Evolutionary conservation across 306 rosid species (phyloP), one percentile per base, ranked within the genome.

Genomic region (Quercus engelmannii): DNA sequence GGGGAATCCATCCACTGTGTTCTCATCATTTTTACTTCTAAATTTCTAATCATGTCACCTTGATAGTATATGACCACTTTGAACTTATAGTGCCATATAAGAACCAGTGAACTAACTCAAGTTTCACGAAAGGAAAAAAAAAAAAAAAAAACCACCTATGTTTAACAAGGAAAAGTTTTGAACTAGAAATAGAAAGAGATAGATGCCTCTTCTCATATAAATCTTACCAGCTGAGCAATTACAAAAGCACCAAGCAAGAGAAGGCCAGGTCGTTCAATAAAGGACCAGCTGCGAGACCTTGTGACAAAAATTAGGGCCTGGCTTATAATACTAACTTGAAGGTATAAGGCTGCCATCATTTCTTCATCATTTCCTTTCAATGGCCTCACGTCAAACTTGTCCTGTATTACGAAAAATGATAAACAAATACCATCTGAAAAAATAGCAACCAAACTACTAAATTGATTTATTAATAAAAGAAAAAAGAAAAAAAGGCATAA

Each of bases 311-410:
- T 96, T 26, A 96, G 86, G 51, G 99, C 99, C 83, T 96, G 99
- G 74, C 99, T 96, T 55, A 96, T 88, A 80, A 96, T 96, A 87
- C 99, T 96, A 81, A 96, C 99, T 96, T 96, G 99, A 43, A 96
- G 92, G 88, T 96, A 96, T 14, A 96, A 78, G 4, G 99, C 99
- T 56, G 99, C 97, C 99, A 93, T 96, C 96, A 93, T 96, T 87
- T 88, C 90, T 0, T n/a, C 21, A 5, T 56, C 31, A 68, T 11
- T 81, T 0, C 25, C 0, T 4, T 86, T 75, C 56, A 96, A 5
- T 25, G 89, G 6, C 85, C 83, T 82, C 51, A 96, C 93, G 20
- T 75, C 46, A 77, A 93, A 91, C 55, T 58, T 87, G 75, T 88
- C 84, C 99, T 96, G 89, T 75, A 87, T 83, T n/a, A 76, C 2